Conservation (phyloP, 2,329 filamentous ascomycete species). For the Diaporthe eres region DNA sequence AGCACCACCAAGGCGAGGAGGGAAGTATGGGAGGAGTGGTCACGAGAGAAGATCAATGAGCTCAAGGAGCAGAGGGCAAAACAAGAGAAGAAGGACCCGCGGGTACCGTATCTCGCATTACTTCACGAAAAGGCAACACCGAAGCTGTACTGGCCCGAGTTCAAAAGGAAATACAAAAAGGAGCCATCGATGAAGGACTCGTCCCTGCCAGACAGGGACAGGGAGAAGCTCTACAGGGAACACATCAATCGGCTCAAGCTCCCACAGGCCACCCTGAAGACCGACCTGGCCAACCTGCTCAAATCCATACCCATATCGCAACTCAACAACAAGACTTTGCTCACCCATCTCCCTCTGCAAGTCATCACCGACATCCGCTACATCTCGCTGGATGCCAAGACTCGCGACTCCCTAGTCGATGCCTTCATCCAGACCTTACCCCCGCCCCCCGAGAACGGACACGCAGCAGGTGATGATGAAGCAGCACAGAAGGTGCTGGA, state of each 20-base stretch:
- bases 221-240: conserved; percentile 85
- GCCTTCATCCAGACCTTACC: conserved; percentile 76
- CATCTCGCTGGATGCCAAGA: conserved; percentile 73
- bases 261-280: conserved; percentile 75
- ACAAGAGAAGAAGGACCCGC: conserved; percentile 86
- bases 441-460: conserved; percentile 64
- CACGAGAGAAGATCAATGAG: conserved; percentile 79
- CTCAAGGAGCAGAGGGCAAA: conserved; percentile 80
- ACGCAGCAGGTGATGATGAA: conserved; percentile 63
- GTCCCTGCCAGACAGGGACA: conserved; percentile 79
- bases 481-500: conserved; percentile 63
- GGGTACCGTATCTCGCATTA: conserved; percentile 85
- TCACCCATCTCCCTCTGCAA: conserved; percentile 71
- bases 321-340: conserved; percentile 72
- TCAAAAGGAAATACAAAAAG: conserved; percentile 90
- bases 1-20: conserved; percentile 84
- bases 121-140: conserved; percentile 86
- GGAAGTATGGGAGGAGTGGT: conserved; percentile 89
- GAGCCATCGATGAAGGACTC: conserved; percentile 85
- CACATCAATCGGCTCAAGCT: conserved; percentile 78
- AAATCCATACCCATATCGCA: conserved; percentile 69
- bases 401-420: conserved; percentile 75
- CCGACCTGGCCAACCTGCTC: conserved; percentile 77
- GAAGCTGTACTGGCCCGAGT: conserved; percentile 98
- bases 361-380: conserved; percentile 78